Evolutionary conservation across 2,329 filamentous ascomycete species (phyloP), one percentile per base, ranked within the genome.

Genomic region (Aspergillus sp.): DNA sequence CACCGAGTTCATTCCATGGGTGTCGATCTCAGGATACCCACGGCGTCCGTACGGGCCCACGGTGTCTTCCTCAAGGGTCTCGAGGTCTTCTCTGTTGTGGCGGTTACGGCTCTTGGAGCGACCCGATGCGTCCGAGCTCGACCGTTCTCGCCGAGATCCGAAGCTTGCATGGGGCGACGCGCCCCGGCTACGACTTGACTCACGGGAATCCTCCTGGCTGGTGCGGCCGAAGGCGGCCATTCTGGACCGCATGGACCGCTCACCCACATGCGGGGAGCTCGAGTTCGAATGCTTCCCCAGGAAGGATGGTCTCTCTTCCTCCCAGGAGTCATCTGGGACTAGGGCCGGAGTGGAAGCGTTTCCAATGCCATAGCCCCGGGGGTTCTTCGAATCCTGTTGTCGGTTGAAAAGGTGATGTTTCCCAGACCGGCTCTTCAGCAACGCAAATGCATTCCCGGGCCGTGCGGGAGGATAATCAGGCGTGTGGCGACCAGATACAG

Each of bases 61-160:
- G 5, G 70, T 62, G 11, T 74, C 74, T 62, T 80, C 78, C 3
- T 71, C 66, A 65, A 81, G 75, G n/a, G 77, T 73, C 53, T 77
- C 76, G 2, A 81, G 63, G 58, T 83, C 81, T 48, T 83, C 80
- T 26, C 78, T 78, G 33, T 83, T 79, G 24, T 77, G 76, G 42
- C 76, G 70, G 41, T 73, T 71, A 40, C 79, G 77, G 62, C 81
- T 84, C 56, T 78, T 77, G 7, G 81, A 83, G 24, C 81, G 77
- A 24, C 75, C 76, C 47, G 76, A 77, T 3, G 76, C 72, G 49
- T 79, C 77, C 6, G 82, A 84, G 56, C 75, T 78, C 5, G 82
- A 82, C 46, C 82, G 78, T 54, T 81, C 77, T 47, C 81, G 72
- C 24, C 66, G 70, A 17, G 70, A 70, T 45, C 66, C 67, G 57